Percentiles rank a stretch among this genome's conserved stretches.
Evolutionary conservation across 2,329 filamentous ascomycete species (phyloP).

Genomic region (Ciborinia camelliae): DNA sequence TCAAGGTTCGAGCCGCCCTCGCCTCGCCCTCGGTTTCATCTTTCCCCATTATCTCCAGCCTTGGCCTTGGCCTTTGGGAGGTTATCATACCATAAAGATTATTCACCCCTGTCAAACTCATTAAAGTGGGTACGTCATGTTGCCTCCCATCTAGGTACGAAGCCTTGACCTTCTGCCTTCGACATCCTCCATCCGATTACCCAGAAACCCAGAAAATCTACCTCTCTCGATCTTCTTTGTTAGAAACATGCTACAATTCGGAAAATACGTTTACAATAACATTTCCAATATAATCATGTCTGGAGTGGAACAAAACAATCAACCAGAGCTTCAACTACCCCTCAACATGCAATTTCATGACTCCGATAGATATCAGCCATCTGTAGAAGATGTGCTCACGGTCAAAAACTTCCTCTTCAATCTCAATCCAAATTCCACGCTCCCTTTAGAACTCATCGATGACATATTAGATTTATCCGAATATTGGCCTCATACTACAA

Average conservation of each 20-base stretch:
- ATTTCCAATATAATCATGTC: conserved; percentile 16
- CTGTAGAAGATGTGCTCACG: conserved; percentile 48
- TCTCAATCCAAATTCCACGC: conserved; percentile 42
- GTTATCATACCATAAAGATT: too few species aligned
- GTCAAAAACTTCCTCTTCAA: conserved; percentile 44
- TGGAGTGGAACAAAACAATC: neutral
- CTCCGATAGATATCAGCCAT: conserved; percentile 38
- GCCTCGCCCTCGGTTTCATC: too few species aligned
- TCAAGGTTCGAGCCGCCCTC: neutral
- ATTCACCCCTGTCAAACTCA: neutral
- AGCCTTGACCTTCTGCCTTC: too few species aligned
- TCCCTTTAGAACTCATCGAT: conserved; percentile 56
- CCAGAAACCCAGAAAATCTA: too few species aligned
- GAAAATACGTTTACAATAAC: neutral
- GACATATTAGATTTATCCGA: conserved; percentile 56
- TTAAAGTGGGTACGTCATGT: conserved; percentile 3
- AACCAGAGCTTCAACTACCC: neutral
- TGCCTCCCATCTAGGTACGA: too few species aligned
- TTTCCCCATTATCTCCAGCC: neutral
- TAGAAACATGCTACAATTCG: conserved; percentile 2
- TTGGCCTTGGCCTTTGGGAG: too few species aligned
- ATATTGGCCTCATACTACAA: conserved; percentile 55
- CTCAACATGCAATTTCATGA: conserved; percentile 18
- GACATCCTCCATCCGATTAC: too few species aligned
- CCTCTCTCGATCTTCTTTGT: too few species aligned